A percentile compares a stretch with the other conserved stretches of the same genome.
Evolutionary conservation across 345 rosid genomes (phyloP).

Genomic region (Combretum micranthum): DNA sequence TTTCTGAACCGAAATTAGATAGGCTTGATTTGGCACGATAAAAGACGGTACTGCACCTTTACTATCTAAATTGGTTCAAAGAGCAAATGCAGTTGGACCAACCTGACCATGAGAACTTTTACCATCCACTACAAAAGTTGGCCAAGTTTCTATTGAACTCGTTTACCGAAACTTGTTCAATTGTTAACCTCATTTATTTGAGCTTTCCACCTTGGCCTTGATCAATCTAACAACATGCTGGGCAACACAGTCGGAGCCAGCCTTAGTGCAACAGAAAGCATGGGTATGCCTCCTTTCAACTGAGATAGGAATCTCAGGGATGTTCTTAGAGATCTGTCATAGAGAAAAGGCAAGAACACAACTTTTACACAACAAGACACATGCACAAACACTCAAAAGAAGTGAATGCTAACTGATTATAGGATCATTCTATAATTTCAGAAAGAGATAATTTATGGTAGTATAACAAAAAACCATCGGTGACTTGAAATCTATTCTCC

Average conservation of each 20-base stretch:
- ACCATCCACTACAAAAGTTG: no score
- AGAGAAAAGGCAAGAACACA: conserved; percentile 1
- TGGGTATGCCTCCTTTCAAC: conserved; percentile 80
- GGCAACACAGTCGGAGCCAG: conserved; percentile 81
- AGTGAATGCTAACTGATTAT: background rate
- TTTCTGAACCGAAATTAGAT: no score
- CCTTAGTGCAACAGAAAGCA: conserved; percentile 61
- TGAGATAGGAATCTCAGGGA: conserved; percentile 41
- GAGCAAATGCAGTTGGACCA: no score
- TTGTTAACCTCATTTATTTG: conserved; percentile 2
- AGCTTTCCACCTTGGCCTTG: conserved; percentile 25
- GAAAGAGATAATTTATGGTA: no score
- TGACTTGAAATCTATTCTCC: no score
- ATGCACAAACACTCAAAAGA: background rate
- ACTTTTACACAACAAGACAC: no score
- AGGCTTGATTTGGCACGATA: no score
- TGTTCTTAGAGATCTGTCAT: conserved; percentile 52
- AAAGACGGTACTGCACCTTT: no score
- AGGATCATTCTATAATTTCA: background rate
- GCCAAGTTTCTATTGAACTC: background rate
- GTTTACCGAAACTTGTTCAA: background rate
- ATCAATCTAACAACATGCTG: conserved; percentile 47
- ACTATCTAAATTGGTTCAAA: no score
- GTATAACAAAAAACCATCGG: no score
- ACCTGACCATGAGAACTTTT: no score